These are phyloP conservation scores for Aspergillus candidus DNA, from an alignment of 2,329 filamentous ascomycete genomes.

Conservation along the genomic window DNA sequence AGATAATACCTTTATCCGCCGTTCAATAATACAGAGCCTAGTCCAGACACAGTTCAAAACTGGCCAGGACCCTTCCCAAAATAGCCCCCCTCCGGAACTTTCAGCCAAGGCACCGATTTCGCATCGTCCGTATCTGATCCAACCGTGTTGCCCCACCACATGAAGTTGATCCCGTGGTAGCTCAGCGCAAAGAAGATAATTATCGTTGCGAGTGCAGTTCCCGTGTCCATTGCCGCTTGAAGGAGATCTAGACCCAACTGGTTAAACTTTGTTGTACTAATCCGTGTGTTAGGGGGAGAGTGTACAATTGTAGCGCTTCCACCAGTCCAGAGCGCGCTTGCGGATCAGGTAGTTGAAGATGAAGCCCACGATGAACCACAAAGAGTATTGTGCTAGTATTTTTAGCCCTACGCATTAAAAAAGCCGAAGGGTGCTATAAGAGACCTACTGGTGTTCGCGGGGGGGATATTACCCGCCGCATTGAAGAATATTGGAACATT, in stretches of 20 bases:
- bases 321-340: conserved; percentile 26
- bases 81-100: conserved; percentile 21
- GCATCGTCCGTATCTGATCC: conserved; percentile 30
- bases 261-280: too few species aligned
- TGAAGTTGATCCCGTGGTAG: conserved; percentile 25
- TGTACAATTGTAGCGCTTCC: conserved; percentile 30
- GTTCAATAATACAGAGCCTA: too few species aligned
- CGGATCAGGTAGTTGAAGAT: conserved; percentile 28
- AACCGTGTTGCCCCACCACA: conserved; percentile 34
- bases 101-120: conserved; percentile 29
- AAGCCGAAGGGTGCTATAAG: conserved; percentile 9
- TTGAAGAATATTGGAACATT: conserved; percentile 33
- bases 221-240: conserved; percentile 31
- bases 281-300: neutral
- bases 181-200: conserved; percentile 30
- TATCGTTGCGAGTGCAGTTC: conserved; percentile 27
- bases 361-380: conserved; percentile 31
- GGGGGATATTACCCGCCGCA: conserved; percentile 28
- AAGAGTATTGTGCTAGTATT: conserved; percentile 25
- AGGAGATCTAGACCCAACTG: conserved; percentile 11
- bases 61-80: conserved; percentile 30
- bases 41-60: conserved; percentile 11
- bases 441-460: conserved; percentile 25
- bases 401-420: conserved; percentile 3
- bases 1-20: too few species aligned